Percentiles rank a stretch among this genome's conserved stretches.
Conservation (phyloP, 2,329 filamentous ascomycete genomes). For the Ophiosphaerella korrae region DNA sequence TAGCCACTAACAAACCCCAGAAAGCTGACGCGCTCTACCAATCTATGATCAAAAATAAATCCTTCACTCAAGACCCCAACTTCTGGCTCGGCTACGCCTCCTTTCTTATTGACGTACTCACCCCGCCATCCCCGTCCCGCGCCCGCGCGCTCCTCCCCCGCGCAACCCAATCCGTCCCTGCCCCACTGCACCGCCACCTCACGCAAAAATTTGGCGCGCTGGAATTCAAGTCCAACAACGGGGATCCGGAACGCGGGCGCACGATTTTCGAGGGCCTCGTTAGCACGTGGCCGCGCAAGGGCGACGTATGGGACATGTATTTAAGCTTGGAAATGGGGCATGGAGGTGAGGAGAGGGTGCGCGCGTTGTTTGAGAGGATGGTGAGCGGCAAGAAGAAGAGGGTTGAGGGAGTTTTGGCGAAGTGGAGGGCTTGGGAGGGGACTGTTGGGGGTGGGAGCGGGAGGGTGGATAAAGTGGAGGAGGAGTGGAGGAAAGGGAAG, state of each 20-base stretch:
- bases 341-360: constrained; percentile 60
- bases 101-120: constrained; percentile 79
- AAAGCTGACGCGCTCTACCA: constrained; percentile 90
- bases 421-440: constrained; percentile 87
- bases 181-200: constrained; percentile 71
- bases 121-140: constrained; percentile 74
- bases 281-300: constrained; percentile 82
- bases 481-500: constrained; percentile 67
- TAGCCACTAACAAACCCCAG: constrained; percentile 52
- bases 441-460: constrained; percentile 63
- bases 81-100: constrained; percentile 95
- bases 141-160: constrained; percentile 78
- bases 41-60: constrained; percentile 81
- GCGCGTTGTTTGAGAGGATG: constrained; percentile 83
- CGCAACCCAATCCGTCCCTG: constrained; percentile 80
- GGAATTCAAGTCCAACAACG: constrained; percentile 83
- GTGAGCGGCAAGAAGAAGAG: constrained; percentile 76
- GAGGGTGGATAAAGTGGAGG: constrained; percentile 72
- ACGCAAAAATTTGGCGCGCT: constrained; percentile 89
- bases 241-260: constrained; percentile 86
- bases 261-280: constrained; percentile 93
- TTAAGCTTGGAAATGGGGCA: constrained; percentile 79
- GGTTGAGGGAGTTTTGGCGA: constrained; percentile 86
- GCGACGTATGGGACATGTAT: constrained; percentile 91
- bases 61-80: constrained; percentile 73